Evolutionary conservation across 768 basidiomycete genomes (phyloP).

Genomic region (Leccinum pellstonianum): DNA sequence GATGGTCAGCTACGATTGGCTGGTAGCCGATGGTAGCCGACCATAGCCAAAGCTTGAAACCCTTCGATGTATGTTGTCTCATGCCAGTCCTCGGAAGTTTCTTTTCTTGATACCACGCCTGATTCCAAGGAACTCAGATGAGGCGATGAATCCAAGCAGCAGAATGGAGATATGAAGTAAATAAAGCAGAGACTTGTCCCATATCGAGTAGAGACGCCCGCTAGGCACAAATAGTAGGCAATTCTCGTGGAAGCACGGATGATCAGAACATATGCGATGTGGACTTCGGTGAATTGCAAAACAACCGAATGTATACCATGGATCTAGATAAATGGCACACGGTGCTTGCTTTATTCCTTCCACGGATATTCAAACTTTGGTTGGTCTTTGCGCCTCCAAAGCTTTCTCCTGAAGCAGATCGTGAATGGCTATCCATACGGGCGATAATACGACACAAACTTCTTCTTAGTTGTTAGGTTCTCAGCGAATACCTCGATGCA

Average conservation of each 20-base stretch:
- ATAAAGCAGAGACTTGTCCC: not conserved
- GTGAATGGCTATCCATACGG: conserved; percentile 3
- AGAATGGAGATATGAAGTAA: not conserved
- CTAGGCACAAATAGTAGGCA: not conserved
- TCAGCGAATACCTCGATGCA: conserved; percentile 86
- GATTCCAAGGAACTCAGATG: not conserved
- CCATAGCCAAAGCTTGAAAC: no score
- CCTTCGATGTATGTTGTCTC: no score
- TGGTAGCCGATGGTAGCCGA: not conserved
- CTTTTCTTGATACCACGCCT: not conserved
- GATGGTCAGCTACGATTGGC: not conserved
- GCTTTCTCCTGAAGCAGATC: conserved; percentile 65
- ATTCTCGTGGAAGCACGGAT: not conserved
- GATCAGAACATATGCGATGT: not conserved
- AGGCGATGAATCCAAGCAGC: not conserved
- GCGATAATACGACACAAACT: conserved; percentile 52
- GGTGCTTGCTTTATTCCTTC: conserved; percentile 53
- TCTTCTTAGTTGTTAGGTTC: conserved; percentile 82
- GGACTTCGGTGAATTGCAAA: not conserved
- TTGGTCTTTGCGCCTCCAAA: conserved; percentile 87
- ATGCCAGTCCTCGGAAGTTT: not conserved
- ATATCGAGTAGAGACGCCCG: no score
- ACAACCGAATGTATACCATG: not conserved
- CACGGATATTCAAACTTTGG: conserved; percentile 87
- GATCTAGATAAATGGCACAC: not conserved